Percentiles rank a stretch among this genome's conserved stretches.
Conservation (phyloP, 2,329 filamentous ascomycete genomes). For the Bipolaris cookei region DNA sequence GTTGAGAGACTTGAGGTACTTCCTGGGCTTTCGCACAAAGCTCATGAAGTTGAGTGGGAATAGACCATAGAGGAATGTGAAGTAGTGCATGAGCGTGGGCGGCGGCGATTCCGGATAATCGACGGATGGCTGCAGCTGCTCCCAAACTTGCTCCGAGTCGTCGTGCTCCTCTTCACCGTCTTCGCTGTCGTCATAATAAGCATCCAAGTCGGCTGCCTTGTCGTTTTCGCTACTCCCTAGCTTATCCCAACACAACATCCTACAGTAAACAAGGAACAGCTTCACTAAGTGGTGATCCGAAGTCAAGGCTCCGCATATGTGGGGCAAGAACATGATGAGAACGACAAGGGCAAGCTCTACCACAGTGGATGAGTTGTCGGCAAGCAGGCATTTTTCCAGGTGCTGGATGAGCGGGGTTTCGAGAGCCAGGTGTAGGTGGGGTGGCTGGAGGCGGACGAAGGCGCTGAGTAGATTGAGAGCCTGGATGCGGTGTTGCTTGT, state of each 20-base stretch:
- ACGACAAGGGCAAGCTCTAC: conserved; percentile 77
- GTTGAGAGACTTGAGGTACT: conserved; percentile 76
- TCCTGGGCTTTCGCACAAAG: conserved; percentile 81
- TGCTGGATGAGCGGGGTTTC: conserved; percentile 75
- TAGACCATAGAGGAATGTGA: conserved; percentile 80
- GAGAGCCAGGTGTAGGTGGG: conserved; percentile 75
- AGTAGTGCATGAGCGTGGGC: conserved; percentile 74
- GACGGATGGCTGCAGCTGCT: conserved; percentile 66
- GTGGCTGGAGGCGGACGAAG: conserved; percentile 77
- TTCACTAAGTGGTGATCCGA: conserved; percentile 67
- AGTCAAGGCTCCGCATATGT: conserved; percentile 75
- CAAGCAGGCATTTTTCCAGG: conserved; percentile 74
- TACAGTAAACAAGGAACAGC: conserved; percentile 81
- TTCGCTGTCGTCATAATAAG: conserved; percentile 37
- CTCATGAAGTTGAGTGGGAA: conserved; percentile 88
- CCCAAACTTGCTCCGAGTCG: conserved; percentile 61
- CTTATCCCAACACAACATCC: conserved; percentile 79
- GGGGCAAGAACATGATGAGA: conserved; percentile 81
- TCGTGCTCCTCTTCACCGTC: conserved; percentile 47
- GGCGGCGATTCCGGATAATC: conserved; percentile 62
- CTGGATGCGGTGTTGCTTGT: conserved; percentile 67
- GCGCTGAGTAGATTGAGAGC: conserved; percentile 71
- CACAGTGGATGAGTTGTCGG: conserved; percentile 77
- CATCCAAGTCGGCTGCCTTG: conserved; percentile 8
- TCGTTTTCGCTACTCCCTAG: conserved; percentile 45